Percentiles rank a stretch among this genome's conserved stretches.
Conservation (phyloP, 768 basidiomycete genomes). For the Hydnum rufescens region DNA sequence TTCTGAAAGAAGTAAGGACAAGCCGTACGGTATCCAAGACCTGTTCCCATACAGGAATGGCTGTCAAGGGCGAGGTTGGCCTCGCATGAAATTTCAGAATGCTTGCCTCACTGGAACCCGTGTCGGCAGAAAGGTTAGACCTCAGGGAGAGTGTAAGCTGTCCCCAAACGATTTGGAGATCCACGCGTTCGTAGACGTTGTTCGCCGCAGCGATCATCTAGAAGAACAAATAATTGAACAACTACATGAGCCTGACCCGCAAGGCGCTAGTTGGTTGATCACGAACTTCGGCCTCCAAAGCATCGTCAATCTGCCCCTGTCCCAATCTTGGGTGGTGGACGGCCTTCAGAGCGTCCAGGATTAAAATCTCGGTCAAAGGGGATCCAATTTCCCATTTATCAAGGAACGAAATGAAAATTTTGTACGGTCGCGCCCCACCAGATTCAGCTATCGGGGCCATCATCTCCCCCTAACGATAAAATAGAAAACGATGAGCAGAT, state of each 20-base stretch:
- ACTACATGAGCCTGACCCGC: constrained; percentile 12
- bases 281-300: too few species aligned
- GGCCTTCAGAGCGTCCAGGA: constrained; percentile 65
- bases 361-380: constrained; percentile 52
- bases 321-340: constrained; percentile 18
- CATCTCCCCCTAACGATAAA: constrained; percentile 46
- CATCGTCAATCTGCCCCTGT: background rate
- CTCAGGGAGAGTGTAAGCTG: constrained; percentile 28
- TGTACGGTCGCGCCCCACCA: constrained; percentile 71
- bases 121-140: background rate
- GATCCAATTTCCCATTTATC: constrained; percentile 96
- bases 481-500: background rate
- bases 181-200: constrained; percentile 80
- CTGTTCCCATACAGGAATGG: constrained; percentile 19
- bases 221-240: constrained; percentile 12
- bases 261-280: background rate
- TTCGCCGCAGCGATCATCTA: constrained; percentile 67
- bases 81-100: background rate
- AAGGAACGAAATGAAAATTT: constrained; percentile 82
- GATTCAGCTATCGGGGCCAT: constrained; percentile 48
- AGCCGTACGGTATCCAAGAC: constrained; percentile 50
- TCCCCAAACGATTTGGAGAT: constrained; percentile 77
- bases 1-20: constrained; percentile 48
- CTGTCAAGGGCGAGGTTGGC: background rate
- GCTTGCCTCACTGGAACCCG: background rate